Conservation (phyloP, 257 asterid genomes). For the Gentiana dahurica region DNA sequence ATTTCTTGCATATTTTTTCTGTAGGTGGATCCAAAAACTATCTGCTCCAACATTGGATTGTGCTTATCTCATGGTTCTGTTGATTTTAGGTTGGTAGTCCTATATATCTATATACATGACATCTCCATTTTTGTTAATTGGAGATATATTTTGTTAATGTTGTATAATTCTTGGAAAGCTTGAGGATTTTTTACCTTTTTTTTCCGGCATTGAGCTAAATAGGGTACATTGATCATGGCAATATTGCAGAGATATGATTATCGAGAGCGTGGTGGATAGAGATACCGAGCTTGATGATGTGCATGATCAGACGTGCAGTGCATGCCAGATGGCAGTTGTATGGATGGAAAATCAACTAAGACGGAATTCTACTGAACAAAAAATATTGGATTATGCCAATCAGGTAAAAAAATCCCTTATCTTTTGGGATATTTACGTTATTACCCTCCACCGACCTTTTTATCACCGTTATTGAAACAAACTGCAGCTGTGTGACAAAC, state of each 20-base stretch:
- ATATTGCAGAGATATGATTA: constrained; percentile 40
- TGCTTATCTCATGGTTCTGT: constrained; percentile 53
- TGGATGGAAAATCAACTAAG: constrained; percentile 76
- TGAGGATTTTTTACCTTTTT: too few species aligned
- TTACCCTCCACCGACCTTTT: not conserved
- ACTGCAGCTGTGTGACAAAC: constrained; percentile 65
- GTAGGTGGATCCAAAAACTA: constrained; percentile 41
- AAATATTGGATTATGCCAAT: constrained; percentile 58
- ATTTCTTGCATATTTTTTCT: constrained; percentile 12
- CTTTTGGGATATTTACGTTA: too few species aligned
- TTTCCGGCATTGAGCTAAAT: not conserved
- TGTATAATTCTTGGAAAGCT: too few species aligned
- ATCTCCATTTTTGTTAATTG: too few species aligned
- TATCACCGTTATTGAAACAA: not conserved
- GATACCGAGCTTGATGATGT: constrained; percentile 23
- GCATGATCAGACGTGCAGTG: constrained; percentile 49
- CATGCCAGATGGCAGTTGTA: constrained; percentile 81
- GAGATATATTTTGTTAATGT: too few species aligned
- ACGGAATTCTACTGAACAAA: constrained; percentile 49
- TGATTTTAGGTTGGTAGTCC: constrained; percentile 38
- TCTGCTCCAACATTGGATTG: constrained; percentile 57
- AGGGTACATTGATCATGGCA: not conserved
- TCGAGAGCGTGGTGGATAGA: constrained; percentile 74
- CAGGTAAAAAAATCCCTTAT: constrained; percentile 23
- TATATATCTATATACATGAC: too few species aligned